Evolutionary conservation across 1,139 yeast species (phyloP).

Genomic region (Kodamaea suecica): DNA sequence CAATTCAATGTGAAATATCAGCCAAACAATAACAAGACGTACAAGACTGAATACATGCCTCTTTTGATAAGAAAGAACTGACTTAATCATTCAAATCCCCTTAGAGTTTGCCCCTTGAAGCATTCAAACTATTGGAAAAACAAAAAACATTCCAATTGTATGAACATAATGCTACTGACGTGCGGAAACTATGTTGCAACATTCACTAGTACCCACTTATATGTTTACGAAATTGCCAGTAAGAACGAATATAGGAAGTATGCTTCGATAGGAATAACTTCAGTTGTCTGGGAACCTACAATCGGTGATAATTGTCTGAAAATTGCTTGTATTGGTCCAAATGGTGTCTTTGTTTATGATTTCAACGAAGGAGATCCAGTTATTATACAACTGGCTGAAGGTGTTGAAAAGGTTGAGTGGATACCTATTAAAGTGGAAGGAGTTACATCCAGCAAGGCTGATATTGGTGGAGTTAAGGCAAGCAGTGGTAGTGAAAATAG

Average conservation of each 20-base stretch:
- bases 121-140: neutral
- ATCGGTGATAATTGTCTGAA: constrained; percentile 4
- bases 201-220: neutral
- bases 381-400: constrained; percentile 27
- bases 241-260: neutral
- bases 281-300: constrained; percentile 4
- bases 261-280: neutral
- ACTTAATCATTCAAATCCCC: no score
- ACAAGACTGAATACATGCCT: no score
- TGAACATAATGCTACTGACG: constrained; percentile 12
- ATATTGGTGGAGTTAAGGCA: constrained; percentile 1
- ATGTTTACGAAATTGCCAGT: constrained; percentile 3
- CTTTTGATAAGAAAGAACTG: no score
- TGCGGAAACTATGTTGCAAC: constrained; percentile 18
- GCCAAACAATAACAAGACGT: no score
- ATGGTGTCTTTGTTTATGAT: constrained; percentile 5
- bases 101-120: no score
- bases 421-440: no score
- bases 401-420: constrained; percentile 36
- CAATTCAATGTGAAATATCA: no score
- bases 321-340: constrained; percentile 5
- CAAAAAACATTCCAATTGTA: constrained; percentile 1
- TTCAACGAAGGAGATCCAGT: constrained; percentile 23
- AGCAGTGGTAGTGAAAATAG: neutral
- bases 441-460: no score